Base-by-base conservation (phyloP, 2,329 filamentous ascomycete genomes). In the Podosphaera fusca region DNA sequence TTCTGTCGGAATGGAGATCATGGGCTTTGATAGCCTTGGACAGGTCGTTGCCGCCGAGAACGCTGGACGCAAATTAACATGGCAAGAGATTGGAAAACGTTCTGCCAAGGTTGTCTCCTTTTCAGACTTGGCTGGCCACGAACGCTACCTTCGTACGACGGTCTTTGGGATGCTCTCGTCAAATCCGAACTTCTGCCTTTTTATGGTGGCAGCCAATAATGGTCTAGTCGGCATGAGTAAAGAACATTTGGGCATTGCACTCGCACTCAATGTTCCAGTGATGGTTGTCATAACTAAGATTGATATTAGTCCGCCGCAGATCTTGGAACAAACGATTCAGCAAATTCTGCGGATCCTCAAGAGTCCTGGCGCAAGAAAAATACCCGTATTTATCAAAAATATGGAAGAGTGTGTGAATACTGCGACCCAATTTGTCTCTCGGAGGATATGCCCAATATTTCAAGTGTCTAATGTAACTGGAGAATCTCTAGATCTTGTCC, bases 211-310 rank as follows among this genome's bases (percentile, higher is more conserved):
- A 10, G 92, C 92, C 21, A 98, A 98, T 65, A 96, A 98, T 67
- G 92, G 92, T 2, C 74, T 98, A 51, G 86, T 96, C 52, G 92
- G 92, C 29, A 98, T 96, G 92, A 94, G 87, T 70, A 94, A 94
- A 75, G 92, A 98, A 72, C 92, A 98, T 69, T 73, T 98, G 3
- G 92, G 92, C 14, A 95, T 98, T 61, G 90, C 92, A 0, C 74
- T 96, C 36, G 89, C 92, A 0, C 74, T 98, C 55, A 96, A 96
- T 66, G 90, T 98, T 9, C 92, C 92, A 0, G 87, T 98, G 63
- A 94, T 98, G 87, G 89, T 96, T 2, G 83, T 95, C 61, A 82
- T 96, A 61, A 98, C 90, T 69, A 98, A 96, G 73, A 95, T 96
- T 61, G 92, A 96, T 68, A 96, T 96, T 57, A 96, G 92, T 69